A percentile compares a stretch with the other conserved stretches of the same genome.
Evolutionary conservation across 768 basidiomycete genomes (phyloP).

Genomic region (Lactifluus piperatus): DNA sequence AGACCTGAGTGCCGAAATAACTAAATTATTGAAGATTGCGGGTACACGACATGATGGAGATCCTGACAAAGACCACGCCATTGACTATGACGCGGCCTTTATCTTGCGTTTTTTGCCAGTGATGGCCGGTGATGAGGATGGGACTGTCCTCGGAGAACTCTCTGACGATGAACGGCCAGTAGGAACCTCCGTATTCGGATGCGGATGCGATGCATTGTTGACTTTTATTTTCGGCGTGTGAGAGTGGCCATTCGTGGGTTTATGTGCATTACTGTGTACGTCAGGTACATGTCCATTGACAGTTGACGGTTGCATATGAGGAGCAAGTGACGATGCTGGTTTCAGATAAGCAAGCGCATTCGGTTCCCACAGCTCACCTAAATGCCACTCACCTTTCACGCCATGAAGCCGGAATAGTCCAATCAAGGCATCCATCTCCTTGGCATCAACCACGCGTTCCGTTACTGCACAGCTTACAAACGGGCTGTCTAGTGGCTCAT

Average conservation of each 20-base stretch:
- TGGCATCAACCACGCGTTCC: constrained; percentile 35
- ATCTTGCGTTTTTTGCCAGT: constrained; percentile 54
- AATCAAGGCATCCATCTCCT: constrained; percentile 52
- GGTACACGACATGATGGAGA: not conserved
- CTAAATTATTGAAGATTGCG: constrained; percentile 19
- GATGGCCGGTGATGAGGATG: constrained; percentile 22
- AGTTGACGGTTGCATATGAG: not conserved
- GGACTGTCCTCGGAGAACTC: not conserved
- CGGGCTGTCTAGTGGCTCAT: constrained; percentile 14
- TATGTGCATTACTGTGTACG: constrained; percentile 1
- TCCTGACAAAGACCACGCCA: not conserved
- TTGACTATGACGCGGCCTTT: constrained; percentile 24
- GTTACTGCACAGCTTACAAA: constrained; percentile 23
- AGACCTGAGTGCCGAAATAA: constrained; percentile 17
- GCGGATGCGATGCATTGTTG: constrained; percentile 1
- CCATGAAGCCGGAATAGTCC: constrained; percentile 52
- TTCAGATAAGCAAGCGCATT: not conserved
- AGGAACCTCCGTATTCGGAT: not conserved
- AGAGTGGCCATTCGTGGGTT: constrained; percentile 7
- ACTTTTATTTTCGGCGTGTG: constrained; percentile 1
- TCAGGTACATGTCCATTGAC: not conserved
- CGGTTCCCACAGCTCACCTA: not conserved
- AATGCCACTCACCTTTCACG: constrained; percentile 30
- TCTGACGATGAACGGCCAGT: constrained; percentile 1
- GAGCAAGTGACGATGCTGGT: constrained; percentile 5